Conservation (phyloP, 768 basidiomycete species). For the Strobilomyces confusus region DNA sequence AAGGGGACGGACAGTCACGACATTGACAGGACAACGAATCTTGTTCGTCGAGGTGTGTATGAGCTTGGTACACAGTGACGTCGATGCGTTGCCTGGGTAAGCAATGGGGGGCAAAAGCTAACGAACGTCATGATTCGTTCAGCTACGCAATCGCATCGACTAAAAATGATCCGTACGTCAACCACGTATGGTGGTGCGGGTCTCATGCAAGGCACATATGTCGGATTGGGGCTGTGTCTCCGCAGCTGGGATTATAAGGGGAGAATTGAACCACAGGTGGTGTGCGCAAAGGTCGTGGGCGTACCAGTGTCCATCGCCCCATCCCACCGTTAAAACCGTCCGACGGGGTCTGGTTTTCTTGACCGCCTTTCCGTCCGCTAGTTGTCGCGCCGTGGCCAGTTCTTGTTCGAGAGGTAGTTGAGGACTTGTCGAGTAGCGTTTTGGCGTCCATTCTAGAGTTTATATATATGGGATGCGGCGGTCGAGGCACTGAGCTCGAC, state of each 20-base stretch:
- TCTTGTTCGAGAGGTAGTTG: constrained; percentile 84
- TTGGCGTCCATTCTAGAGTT: constrained; percentile 73
- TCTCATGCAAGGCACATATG: constrained; percentile 71
- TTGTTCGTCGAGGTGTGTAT: constrained; percentile 99
- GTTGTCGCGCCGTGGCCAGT: constrained; percentile 64
- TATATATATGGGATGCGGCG: constrained; percentile 36
- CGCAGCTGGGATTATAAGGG: too few relatives aligned
- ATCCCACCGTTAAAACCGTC: constrained; percentile 89
- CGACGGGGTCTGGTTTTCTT: constrained; percentile 91
- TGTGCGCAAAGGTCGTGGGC: constrained; percentile 23
- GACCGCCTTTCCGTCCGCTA: constrained; percentile 74
- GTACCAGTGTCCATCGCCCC: constrained; percentile 80
- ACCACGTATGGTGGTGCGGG: constrained; percentile 87
- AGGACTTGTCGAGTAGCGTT: constrained; percentile 57
- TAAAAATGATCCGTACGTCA: constrained; percentile 55
- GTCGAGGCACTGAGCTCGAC: constrained; percentile 33
- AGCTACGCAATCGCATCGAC: constrained; percentile 18
- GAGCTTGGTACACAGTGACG: constrained; percentile 94
- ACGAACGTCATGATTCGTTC: constrained; percentile 23
- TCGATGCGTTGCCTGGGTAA: constrained; percentile 87
- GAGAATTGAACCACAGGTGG: too few relatives aligned
- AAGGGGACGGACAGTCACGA: constrained; percentile 78
- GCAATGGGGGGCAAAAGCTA: constrained; percentile 94
- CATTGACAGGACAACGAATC: constrained; percentile 94
- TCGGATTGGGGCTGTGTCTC: constrained; percentile 75